phyloP scores from a whole-genome alignment of 192 early-diverging fungal species.

The Entomortierella lignicola region DNA sequence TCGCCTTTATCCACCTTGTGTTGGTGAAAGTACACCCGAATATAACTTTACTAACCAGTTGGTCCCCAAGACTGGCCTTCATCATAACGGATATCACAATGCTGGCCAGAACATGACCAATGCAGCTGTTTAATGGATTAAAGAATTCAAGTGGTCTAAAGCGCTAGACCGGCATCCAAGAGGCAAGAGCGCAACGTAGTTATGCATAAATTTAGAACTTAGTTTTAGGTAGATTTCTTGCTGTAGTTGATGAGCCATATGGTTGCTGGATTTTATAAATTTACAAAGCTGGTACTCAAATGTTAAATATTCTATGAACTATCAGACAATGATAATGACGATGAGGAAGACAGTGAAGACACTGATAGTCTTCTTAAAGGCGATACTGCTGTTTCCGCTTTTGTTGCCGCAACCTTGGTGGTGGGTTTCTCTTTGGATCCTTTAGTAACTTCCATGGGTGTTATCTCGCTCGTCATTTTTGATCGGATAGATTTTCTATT shows the following conservation, averaged over 20 bases:
- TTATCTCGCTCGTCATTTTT: no score
- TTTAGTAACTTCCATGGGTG: background rate
- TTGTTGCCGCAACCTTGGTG: background rate
- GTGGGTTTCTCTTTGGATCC: background rate
- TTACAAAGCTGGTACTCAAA: no score
- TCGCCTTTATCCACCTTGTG: no score
- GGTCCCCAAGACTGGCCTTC: background rate
- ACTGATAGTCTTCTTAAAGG: background rate
- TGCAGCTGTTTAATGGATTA: conserved; percentile 10
- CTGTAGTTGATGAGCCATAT: no score
- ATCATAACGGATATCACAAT: conserved; percentile 5
- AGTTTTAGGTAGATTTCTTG: no score
- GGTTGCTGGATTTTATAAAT: no score
- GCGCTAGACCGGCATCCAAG: conserved; percentile 2
- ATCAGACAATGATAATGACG: background rate
- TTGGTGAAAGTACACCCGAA: no score
- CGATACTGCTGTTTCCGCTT: background rate
- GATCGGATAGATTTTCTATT: background rate
- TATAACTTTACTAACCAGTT: no score
- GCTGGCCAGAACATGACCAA: conserved; percentile 21
- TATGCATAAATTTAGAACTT: no score
- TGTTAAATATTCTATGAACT: background rate
- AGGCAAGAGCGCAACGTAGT: background rate
- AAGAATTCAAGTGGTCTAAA: conserved; percentile 3
- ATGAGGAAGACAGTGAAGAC: background rate